Evolutionary conservation across 192 early-diverging fungal species (phyloP), one percentile per base, ranked within the genome.

Genomic region (Podila verticillata): DNA sequence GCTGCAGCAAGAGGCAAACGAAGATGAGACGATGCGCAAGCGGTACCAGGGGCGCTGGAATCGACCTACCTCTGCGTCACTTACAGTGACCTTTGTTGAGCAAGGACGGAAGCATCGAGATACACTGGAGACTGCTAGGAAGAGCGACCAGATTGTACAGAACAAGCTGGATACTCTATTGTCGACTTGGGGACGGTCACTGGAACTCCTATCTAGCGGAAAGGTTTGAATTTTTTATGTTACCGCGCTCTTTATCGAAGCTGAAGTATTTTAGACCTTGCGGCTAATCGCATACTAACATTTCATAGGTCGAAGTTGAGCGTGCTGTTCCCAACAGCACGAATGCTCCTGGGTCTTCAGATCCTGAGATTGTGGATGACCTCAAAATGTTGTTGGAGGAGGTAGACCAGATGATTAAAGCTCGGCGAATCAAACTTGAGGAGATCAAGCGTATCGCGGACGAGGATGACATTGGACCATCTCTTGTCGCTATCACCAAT

Each of bases 381-480:
- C 73, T 95, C 36, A 90, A 91, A 47, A 74, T 79, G 68, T 77
- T 89, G 9, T 65, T 93, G 36, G 83, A 88, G 56, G 83, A 91
- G 34, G 84, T 91, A 5, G 73, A 84, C 13, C 57, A 86, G 24
- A 89, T 92, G 78, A 83, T 87, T 26, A 88, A 85, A 48, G 87
- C 85, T 48, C 87, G 93, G 4, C 65, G 81, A 28, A 89, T 88
- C 48, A 83, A 92, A 0, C 80, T 92, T 2, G 92, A 91, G 22
- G 87, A 93, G 72, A 77, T 94, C 3, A 93, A 91, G 74, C 83
- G 90, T 39, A 65, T 89, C 10, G 87, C 93, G 2, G 83, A 88
- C 44, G 86, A 88, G 32, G 96, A 97, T 73, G 94, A 97, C 65
- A 93, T 97, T 61, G 90, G 91, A 29, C 91, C 91, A 10, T 82